Percentiles rank a stretch among this genome's conserved stretches.
Evolutionary conservation across 768 basidiomycete species (phyloP).

Genomic region (Naematelia aurantialba): DNA sequence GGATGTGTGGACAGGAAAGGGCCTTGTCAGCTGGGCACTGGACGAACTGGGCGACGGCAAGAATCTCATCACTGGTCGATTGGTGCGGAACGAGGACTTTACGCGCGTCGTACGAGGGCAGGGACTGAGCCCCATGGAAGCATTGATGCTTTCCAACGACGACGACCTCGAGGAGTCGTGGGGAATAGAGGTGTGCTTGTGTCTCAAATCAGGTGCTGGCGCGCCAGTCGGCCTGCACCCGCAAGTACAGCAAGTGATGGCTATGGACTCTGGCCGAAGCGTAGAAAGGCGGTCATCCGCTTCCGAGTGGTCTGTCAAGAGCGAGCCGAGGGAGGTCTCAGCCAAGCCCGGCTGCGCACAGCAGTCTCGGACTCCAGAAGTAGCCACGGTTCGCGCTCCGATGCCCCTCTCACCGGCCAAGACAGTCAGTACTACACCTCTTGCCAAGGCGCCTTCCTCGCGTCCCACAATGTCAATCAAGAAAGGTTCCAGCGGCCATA

Average conservation of each 20-base stretch:
- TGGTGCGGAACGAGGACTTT: constrained; percentile 26
- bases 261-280: constrained; percentile 2
- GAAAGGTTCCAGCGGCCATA: constrained; percentile 1
- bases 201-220: constrained; percentile 20
- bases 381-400: not conserved
- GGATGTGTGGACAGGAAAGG: constrained; percentile 46
- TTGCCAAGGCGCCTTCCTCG: not conserved
- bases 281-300: constrained; percentile 1
- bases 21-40: constrained; percentile 37
- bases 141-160: constrained; percentile 21
- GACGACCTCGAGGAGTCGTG: constrained; percentile 22
- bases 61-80: constrained; percentile 40
- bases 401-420: constrained; percentile 5
- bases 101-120: constrained; percentile 6
- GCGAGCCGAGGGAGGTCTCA: not conserved
- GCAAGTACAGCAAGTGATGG: constrained; percentile 9
- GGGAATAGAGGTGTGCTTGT: constrained; percentile 40
- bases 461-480: not conserved
- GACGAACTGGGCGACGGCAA: constrained; percentile 41
- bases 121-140: constrained; percentile 30
- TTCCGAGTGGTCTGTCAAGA: constrained; percentile 7
- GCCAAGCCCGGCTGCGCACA: not conserved
- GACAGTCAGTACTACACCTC: constrained; percentile 5
- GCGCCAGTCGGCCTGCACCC: constrained; percentile 9
- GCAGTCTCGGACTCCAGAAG: not conserved